Evolutionary conservation across 371 early-diverging fungal genomes (phyloP).

Genomic region (Mortierella sp.): DNA sequence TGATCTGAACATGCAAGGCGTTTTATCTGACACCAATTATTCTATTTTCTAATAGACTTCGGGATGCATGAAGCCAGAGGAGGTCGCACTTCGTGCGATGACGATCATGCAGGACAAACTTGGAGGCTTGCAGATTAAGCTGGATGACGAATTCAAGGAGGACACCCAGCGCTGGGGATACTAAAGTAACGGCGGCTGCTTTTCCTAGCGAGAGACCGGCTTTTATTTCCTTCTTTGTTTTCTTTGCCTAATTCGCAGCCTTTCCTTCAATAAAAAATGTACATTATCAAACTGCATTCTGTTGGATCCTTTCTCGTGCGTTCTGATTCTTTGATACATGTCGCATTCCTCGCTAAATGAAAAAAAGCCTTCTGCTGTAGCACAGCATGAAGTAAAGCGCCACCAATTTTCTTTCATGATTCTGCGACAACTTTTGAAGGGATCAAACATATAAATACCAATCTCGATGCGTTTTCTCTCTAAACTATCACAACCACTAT

Average conservation of each 20-base stretch:
- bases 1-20: neutral
- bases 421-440: neutral
- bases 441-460: neutral
- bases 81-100: conserved; percentile 87
- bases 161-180: conserved; percentile 58
- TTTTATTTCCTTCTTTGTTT: neutral
- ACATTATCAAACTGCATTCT: conserved; percentile 15
- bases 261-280: conserved; percentile 20
- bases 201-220: neutral
- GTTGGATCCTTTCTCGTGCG: neutral
- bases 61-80: conserved; percentile 91
- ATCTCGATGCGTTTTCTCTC: too few relatives aligned
- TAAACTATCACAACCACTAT: too few relatives aligned
- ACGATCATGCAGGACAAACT: conserved; percentile 88
- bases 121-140: conserved; percentile 81
- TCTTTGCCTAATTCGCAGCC: neutral
- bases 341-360: too few relatives aligned
- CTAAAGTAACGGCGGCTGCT: conserved; percentile 8
- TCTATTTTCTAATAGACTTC: conserved; percentile 67
- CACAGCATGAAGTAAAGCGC: too few relatives aligned
- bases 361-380: too few relatives aligned
- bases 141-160: conserved; percentile 73
- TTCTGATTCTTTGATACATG: neutral
- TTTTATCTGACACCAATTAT: neutral
- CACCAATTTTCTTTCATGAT: neutral